Percentiles rank a stretch among this genome's conserved stretches.
Evolutionary conservation across 768 basidiomycete species (phyloP).

Genomic region (Tricholoma matsutake): DNA sequence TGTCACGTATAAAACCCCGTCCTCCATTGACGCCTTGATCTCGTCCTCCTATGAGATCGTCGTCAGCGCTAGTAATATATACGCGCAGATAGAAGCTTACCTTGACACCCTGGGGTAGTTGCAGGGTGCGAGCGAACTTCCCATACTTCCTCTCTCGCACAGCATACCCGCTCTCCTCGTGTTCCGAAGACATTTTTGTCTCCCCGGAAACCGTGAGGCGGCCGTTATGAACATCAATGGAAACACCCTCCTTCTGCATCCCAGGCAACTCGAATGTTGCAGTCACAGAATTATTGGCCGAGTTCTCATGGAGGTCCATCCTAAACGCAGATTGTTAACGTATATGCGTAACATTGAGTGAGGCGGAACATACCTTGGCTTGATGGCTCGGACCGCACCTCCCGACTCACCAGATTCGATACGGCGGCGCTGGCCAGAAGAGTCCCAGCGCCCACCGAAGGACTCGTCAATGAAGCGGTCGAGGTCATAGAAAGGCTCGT

Average conservation of each 20-base stretch:
- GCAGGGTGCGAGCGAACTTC: conserved; percentile 43
- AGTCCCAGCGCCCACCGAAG: conserved; percentile 6
- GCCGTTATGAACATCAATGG: conserved; percentile 43
- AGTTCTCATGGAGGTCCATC: conserved; percentile 45
- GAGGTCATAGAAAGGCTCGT: conserved; percentile 40
- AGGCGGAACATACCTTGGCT: conserved; percentile 4
- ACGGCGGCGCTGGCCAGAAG: conserved; percentile 1
- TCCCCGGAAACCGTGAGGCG: conserved; percentile 46
- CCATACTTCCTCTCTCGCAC: conserved; percentile 46
- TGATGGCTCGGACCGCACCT: conserved; percentile 4
- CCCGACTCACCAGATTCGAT: background rate
- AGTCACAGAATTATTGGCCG: conserved; percentile 36
- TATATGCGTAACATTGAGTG: background rate
- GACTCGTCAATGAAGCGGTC: conserved; percentile 41
- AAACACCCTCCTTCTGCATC: conserved; percentile 42
- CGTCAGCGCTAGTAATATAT: background rate
- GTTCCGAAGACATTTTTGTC: conserved; percentile 23
- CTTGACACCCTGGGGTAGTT: conserved; percentile 46
- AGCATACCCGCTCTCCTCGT: conserved; percentile 32
- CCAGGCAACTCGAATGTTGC: conserved; percentile 58
- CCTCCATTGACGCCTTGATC: conserved; percentile 10
- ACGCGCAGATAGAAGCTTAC: conserved; percentile 18
- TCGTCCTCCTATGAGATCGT: conserved; percentile 7
- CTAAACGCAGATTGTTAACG: conserved; percentile 17
- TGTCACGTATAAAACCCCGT: conserved; percentile 7